Evolutionary conservation across 2,329 filamentous ascomycete species (phyloP).

Genomic region (Ophiocordyceps camponoti-floridani): DNA sequence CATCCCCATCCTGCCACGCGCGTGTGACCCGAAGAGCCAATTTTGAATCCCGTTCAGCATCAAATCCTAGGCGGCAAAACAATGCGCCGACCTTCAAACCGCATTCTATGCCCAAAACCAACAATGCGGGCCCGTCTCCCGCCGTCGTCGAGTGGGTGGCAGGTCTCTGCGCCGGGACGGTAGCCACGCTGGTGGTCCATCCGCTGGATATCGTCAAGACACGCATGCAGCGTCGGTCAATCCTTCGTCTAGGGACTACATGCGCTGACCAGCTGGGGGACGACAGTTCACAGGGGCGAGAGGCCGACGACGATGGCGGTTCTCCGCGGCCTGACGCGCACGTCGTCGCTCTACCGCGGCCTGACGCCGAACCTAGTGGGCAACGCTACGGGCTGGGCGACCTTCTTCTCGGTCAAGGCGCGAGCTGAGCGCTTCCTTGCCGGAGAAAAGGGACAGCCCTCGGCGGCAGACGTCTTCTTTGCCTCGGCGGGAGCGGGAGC

Average conservation of each 20-base stretch:
- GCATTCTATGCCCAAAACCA: constrained; percentile 25
- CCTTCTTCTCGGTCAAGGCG: constrained; percentile 72
- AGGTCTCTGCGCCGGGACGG: constrained; percentile 73
- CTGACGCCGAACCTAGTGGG: constrained; percentile 80
- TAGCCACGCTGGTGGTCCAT: constrained; percentile 75
- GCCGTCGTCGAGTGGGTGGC: constrained; percentile 75
- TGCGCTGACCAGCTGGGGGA: not conserved
- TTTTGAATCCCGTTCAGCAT: not conserved
- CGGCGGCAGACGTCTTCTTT: constrained; percentile 60
- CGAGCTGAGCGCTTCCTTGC: constrained; percentile 29
- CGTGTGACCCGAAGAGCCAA: too few relatives aligned
- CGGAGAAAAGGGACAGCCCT: constrained; percentile 7
- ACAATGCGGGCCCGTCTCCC: constrained; percentile 47
- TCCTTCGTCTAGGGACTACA: constrained; percentile 14
- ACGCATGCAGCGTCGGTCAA: constrained; percentile 62
- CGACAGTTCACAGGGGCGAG: not conserved
- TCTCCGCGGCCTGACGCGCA: constrained; percentile 27
- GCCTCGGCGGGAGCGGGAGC: constrained; percentile 55
- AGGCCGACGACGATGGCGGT: constrained; percentile 32
- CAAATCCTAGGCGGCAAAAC: not conserved
- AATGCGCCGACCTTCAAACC: not conserved
- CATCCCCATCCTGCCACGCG: not conserved
- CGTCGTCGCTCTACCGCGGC: constrained; percentile 68
- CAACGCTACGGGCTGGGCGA: constrained; percentile 76
- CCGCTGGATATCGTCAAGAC: constrained; percentile 95